Base-by-base conservation (phyloP, 768 basidiomycete species). In the Lentinula aciculospora region DNA sequence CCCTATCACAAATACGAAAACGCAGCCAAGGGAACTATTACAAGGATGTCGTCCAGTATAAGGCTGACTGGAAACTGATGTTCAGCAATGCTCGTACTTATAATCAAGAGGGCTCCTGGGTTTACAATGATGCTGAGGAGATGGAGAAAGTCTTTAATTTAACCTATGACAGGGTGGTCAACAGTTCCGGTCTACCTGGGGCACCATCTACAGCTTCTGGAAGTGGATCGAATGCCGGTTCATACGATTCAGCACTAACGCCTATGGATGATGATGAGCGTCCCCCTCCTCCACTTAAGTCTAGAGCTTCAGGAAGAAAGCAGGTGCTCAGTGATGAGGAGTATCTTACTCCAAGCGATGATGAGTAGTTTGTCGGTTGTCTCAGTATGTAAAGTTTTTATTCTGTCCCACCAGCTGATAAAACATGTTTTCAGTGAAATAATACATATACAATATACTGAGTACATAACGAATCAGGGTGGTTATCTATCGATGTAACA, bases 41-140 rank as follows among this genome's bases (percentile, higher is more conserved):
- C 76, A 92, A 92, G 76, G 83, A 72, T 37, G 82, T 94, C 34
- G 73, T 80, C 32, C 76, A 81, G 57, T 94, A 85, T 74, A 77
- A 81, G 58, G 82, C 84, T 46, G 93, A 96, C 69, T 93, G 88
- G 85, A 81, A 81, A 63, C 80, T 94, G 57, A 94, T 99, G 89
- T 98, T 95, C 71, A 81, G 84, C 70, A 98, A 98, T 65, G 95
- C 96, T 4, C 81, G 90, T 64, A 89, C 84, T 44, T 98, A 93
- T 77, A 98, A 98, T 69, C 87, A 89, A 70, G 93, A 96, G 71
- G 93, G 89, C 1, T 95, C 93, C 0, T 93, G 92, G 89, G 94
- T 97, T 36, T 96, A 94, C 71, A 79, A 89, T 60, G 93, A 96
- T 60, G 94, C 96, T 7, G 89, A 92, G 49, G 91, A 93, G 74